These are phyloP conservation scores for Parathielavia hyrcaniae DNA, from an alignment of 495 filamentous ascomycete species.

Conservation along the genomic window DNA sequence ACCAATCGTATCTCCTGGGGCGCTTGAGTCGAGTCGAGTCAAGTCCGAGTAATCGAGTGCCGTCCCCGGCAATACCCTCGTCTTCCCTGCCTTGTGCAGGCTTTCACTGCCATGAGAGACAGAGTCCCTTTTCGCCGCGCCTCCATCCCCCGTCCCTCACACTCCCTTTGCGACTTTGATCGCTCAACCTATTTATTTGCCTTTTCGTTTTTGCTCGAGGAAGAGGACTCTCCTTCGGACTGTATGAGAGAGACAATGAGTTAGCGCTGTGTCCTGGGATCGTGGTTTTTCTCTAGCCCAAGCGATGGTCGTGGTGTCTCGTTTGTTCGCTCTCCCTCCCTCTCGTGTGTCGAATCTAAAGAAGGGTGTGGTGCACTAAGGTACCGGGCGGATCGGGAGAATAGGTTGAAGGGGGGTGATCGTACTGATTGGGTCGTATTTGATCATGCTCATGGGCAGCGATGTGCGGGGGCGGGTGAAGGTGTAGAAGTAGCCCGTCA, in stretches of 20 bases:
- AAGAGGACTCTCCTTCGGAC: slow-evolving; percentile 88
- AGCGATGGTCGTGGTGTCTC: background rate
- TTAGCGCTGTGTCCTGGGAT: background rate
- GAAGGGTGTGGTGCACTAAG: too few relatives aligned
- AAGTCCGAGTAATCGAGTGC: background rate
- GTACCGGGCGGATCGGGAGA: background rate
- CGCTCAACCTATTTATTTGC: slow-evolving; percentile 22
- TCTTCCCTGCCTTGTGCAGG: background rate
- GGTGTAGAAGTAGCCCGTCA: slow-evolving; percentile 95
- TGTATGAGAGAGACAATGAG: slow-evolving; percentile 26
- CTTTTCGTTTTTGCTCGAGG: slow-evolving; percentile 72
- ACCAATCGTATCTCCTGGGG: background rate
- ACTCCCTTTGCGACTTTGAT: background rate
- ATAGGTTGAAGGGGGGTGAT: background rate
- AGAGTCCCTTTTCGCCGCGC: background rate
- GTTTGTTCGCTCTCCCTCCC: background rate
- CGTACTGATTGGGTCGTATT: slow-evolving; percentile 98
- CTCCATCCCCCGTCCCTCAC: background rate
- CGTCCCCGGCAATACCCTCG: background rate
- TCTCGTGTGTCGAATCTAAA: too few relatives aligned
- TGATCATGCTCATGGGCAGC: slow-evolving; percentile 89
- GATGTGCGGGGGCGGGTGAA: slow-evolving; percentile 73
- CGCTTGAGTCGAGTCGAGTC: background rate
- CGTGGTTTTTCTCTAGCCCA: background rate
- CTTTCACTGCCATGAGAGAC: background rate